These are phyloP conservation scores for Rhododendron henanense DNA, from an alignment of 148 eudicot species.

Conservation along the genomic window DNA sequence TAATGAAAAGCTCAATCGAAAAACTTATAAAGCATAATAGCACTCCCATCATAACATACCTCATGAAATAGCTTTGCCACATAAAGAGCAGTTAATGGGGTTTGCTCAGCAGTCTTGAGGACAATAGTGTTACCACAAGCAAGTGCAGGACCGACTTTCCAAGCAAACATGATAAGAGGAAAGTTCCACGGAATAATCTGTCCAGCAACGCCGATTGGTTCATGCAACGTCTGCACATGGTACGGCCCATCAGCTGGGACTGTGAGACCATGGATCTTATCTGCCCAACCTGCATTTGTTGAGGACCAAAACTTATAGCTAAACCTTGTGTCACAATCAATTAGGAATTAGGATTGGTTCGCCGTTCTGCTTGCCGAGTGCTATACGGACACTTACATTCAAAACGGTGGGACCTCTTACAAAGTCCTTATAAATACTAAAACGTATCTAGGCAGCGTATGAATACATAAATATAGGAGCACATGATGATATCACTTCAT, in stretches of 20 bases:
- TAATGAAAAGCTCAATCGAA: not conserved
- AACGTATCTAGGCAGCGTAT: not conserved
- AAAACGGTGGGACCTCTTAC: not conserved
- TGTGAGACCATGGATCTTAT: constrained; percentile 30
- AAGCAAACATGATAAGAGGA: constrained; percentile 28
- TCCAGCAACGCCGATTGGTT: constrained; percentile 29
- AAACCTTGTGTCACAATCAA: not conserved
- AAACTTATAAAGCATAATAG: not conserved
- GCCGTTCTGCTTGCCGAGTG: not conserved
- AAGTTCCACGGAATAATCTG: constrained; percentile 31
- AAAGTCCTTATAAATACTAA: not conserved
- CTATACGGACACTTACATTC: not conserved
- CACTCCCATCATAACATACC: constrained; percentile 5
- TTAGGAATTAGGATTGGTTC: not conserved
- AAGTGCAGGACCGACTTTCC: constrained; percentile 31
- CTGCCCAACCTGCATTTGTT: constrained; percentile 28
- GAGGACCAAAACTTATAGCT: not conserved
- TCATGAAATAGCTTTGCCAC: constrained; percentile 28
- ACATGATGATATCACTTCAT: not conserved
- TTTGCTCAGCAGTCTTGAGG: constrained; percentile 30
- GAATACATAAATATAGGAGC: not conserved
- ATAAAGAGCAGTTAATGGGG: constrained; percentile 27
- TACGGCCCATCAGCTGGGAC: constrained; percentile 25
- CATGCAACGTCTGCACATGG: constrained; percentile 28
- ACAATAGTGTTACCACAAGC: constrained; percentile 29